Percentiles rank a stretch among this genome's conserved stretches.
Conservation (phyloP, 225 moss, liverwort and hornwort species). For the Marchantia paleacea region DNA sequence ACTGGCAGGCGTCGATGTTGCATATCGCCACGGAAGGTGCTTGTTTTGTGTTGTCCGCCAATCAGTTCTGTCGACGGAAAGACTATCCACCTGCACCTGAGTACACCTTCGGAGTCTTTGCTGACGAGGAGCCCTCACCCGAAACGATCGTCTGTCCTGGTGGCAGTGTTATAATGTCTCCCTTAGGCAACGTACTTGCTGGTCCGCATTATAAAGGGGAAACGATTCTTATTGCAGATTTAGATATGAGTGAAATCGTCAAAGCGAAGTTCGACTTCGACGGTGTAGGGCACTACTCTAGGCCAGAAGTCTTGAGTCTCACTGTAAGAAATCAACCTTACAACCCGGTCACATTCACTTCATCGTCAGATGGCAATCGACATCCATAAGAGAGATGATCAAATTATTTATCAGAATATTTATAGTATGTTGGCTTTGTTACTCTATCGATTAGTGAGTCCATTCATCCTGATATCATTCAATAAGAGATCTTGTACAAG, state of each 20-base stretch:
- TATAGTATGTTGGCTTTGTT: too few relatives aligned
- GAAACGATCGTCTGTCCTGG: conserved; percentile 56
- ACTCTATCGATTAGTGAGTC: too few relatives aligned
- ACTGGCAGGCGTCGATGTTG: conserved; percentile 77
- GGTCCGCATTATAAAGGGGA: conserved; percentile 71
- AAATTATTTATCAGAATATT: too few relatives aligned
- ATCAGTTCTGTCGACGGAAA: conserved; percentile 65
- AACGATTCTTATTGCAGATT: conserved; percentile 50
- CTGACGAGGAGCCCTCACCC: conserved; percentile 44
- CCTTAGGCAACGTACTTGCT: conserved; percentile 52
- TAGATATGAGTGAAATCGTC: conserved; percentile 57
- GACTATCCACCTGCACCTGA: conserved; percentile 68
- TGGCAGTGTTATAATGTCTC: conserved; percentile 72
- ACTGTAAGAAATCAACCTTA: conserved; percentile 52
- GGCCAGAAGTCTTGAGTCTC: conserved; percentile 63
- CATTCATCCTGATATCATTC: too few relatives aligned
- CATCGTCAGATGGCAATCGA: neutral
- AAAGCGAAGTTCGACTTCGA: conserved; percentile 81
- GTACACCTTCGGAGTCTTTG: conserved; percentile 44
- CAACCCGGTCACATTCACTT: conserved; percentile 47
- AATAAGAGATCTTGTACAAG: too few relatives aligned
- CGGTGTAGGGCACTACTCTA: conserved; percentile 72
- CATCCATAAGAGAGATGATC: too few relatives aligned
- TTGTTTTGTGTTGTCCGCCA: conserved; percentile 76
- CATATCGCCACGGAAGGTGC: conserved; percentile 74